Evolutionary conservation across 2,329 filamentous ascomycete species (phyloP).

Genomic region (Xylaria multiplex): DNA sequence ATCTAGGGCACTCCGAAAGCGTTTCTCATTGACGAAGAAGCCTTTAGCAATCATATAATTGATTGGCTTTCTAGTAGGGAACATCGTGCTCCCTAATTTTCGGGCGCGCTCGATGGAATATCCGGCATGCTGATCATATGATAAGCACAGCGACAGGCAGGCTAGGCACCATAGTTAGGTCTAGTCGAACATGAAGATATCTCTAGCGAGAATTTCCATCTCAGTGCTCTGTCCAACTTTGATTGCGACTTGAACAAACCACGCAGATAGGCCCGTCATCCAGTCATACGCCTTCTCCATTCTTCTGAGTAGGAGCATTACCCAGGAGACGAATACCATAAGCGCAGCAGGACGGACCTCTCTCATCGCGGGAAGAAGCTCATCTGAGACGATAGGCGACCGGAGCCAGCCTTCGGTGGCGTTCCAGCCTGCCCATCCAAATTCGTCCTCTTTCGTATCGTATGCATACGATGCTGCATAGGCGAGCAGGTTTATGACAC

Average conservation of each 20-base stretch:
- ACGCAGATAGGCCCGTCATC: slow-evolving; percentile 27
- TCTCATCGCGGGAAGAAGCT: slow-evolving; percentile 27
- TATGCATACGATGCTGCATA: slow-evolving; percentile 18
- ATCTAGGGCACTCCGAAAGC: too few species aligned
- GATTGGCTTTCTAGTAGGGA: too few species aligned
- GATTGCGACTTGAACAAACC: slow-evolving; percentile 28
- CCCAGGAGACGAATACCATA: slow-evolving; percentile 30
- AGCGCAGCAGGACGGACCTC: slow-evolving; percentile 24
- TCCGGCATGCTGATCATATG: too few species aligned
- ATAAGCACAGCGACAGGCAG: too few species aligned
- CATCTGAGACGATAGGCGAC: slow-evolving; percentile 20
- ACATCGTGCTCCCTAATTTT: too few species aligned
- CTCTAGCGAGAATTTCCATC: slow-evolving; percentile 14
- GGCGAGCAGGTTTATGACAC: slow-evolving; percentile 21
- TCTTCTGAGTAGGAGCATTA: slow-evolving; percentile 21
- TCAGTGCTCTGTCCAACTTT: slow-evolving; percentile 13
- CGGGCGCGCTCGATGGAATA: too few species aligned
- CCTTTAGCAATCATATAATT: too few species aligned
- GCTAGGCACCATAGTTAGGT: not conserved
- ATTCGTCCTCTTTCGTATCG: slow-evolving; percentile 19
- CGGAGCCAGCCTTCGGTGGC: slow-evolving; percentile 30
- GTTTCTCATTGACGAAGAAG: too few species aligned
- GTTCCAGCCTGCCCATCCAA: slow-evolving; percentile 24
- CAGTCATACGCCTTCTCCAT: slow-evolving; percentile 27
- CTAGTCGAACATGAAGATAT: slow-evolving; percentile 14